Evolutionary conservation across 2,329 filamentous ascomycete genomes (phyloP).

Genomic region (Beauveria caledonica): DNA sequence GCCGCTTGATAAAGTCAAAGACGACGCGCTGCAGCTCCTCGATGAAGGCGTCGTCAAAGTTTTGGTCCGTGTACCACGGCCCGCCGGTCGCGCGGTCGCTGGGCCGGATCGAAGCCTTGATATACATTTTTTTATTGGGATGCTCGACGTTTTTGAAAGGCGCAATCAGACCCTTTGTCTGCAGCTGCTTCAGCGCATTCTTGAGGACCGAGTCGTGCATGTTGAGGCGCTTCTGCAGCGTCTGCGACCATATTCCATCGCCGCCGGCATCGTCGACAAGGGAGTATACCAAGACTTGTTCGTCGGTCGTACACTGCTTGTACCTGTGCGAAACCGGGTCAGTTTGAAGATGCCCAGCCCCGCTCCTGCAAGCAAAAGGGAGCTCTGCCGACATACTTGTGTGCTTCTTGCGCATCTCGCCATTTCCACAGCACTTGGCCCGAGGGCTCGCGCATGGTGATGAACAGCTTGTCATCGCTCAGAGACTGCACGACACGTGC

Average conservation of each 20-base stretch:
- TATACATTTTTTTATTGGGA: conserved; percentile 91
- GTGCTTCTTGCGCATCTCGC: conserved; percentile 50
- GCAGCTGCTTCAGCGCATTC: conserved; percentile 74
- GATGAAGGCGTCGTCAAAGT: conserved; percentile 84
- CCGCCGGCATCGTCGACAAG: conserved; percentile 79
- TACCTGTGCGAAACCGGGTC: conserved; percentile 33
- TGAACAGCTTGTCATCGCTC: conserved; percentile 52
- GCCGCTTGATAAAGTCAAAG: conserved; percentile 61
- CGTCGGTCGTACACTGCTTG: conserved; percentile 55
- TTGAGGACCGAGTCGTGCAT: conserved; percentile 79
- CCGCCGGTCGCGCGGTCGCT: conserved; percentile 88
- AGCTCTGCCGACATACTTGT: conserved; percentile 39
- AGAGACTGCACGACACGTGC: conserved; percentile 49
- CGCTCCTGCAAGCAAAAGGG: background rate
- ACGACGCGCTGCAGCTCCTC: conserved; percentile 65
- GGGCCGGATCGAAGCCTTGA: conserved; percentile 75
- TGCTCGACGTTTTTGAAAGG: conserved; percentile 88
- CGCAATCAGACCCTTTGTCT: conserved; percentile 73
- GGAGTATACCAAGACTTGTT: conserved; percentile 76
- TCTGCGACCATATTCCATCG: conserved; percentile 86
- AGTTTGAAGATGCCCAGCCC: background rate
- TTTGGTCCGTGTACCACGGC: conserved; percentile 88
- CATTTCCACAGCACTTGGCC: conserved; percentile 45
- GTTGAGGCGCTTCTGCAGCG: conserved; percentile 69
- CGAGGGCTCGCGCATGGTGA: conserved; percentile 33